Conservation (phyloP, 345 rosid genomes). For the Reutealis trisperma region DNA sequence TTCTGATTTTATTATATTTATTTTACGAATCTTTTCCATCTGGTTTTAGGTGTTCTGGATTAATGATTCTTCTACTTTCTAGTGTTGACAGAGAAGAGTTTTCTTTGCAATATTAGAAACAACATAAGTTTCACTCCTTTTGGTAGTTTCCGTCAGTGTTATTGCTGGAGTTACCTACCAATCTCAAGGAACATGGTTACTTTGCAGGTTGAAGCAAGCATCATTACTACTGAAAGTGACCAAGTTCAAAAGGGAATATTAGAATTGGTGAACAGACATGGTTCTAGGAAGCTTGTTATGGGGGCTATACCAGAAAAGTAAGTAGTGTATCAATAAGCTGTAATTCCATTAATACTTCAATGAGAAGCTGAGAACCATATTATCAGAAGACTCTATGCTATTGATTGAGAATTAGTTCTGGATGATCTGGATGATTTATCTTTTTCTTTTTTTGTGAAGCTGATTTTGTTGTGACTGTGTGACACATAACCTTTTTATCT, state of each 20-base stretch:
- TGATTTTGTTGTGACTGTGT: not conserved
- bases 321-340: constrained; percentile 20
- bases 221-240: constrained; percentile 46
- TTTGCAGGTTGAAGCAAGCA: constrained; percentile 52
- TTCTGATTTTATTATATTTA: too few species aligned
- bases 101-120: not conserved
- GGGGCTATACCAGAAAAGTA: constrained; percentile 56
- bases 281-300: constrained; percentile 63
- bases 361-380: not conserved
- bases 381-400: not conserved
- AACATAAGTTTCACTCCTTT: not conserved
- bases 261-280: constrained; percentile 45
- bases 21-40: too few species aligned
- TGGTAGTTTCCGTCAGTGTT: not conserved
- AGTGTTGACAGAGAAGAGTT: not conserved
- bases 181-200: constrained; percentile 13
- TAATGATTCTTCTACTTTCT: not conserved
- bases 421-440: not conserved
- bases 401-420: not conserved
- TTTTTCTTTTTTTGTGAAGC: constrained; percentile 3
- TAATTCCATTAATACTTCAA: not conserved
- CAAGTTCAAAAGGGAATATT: constrained; percentile 57
- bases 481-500: too few species aligned
- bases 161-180: constrained; percentile 6
- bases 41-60: too few species aligned